Percentiles rank a stretch among this genome's conserved stretches.
Conservation (phyloP, 2,329 filamentous ascomycete genomes). For the Botrytis galanthina region DNA sequence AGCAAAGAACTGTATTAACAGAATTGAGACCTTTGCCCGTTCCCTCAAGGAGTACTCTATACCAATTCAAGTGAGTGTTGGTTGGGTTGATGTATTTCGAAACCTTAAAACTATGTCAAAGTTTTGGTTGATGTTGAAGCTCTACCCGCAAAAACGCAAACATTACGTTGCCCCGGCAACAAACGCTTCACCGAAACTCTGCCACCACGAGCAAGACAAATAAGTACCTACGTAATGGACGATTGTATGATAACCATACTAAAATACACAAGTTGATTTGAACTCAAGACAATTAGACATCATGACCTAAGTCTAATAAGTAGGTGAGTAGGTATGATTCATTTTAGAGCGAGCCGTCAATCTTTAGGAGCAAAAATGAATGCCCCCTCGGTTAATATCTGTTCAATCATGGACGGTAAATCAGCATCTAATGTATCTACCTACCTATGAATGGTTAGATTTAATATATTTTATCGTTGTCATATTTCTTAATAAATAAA, state of each 20-base stretch:
- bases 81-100: not conserved
- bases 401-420: not conserved
- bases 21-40: not conserved
- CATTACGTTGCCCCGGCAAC: constrained; percentile 12
- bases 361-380: not conserved
- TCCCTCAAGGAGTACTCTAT: not conserved
- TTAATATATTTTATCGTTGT: not conserved
- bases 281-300: not conserved
- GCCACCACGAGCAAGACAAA: not conserved
- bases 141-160: constrained; percentile 5
- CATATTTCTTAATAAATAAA: not conserved
- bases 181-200: not conserved
- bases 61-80: constrained; percentile 6
- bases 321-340: not conserved
- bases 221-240: not conserved
- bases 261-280: not conserved
- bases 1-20: constrained; percentile 1
- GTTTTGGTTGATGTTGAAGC: constrained; percentile 9
- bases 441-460: not conserved
- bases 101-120: not conserved
- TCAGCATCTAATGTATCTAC: not conserved
- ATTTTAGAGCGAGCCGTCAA: not conserved
- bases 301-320: not conserved
- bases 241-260: not conserved
- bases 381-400: not conserved